phyloP scores from a whole-genome alignment of 768 basidiomycete genomes.

The Amanita pseudoporphyria region DNA sequence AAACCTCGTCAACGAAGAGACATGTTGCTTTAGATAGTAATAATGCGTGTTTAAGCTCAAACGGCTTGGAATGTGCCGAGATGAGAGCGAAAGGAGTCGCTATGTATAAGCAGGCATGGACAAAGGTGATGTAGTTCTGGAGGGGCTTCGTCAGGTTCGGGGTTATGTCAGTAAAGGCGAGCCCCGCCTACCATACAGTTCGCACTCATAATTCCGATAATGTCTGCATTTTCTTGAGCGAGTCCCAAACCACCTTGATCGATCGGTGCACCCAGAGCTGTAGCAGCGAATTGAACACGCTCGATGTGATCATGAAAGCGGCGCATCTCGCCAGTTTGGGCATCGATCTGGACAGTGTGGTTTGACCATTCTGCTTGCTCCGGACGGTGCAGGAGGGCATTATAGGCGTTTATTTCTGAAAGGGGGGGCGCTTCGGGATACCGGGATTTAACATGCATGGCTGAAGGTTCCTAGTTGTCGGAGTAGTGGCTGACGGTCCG shows the following conservation, averaged over 20 bases:
- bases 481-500: background rate
- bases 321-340: constrained; percentile 34
- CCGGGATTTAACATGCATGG: constrained; percentile 49
- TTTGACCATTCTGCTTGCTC: constrained; percentile 50
- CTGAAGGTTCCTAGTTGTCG: no score
- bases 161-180: background rate
- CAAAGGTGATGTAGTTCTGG: constrained; percentile 26
- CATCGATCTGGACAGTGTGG: constrained; percentile 47
- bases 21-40: constrained; percentile 23
- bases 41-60: constrained; percentile 27
- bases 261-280: constrained; percentile 39
- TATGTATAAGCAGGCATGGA: constrained; percentile 22
- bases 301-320: constrained; percentile 40
- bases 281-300: constrained; percentile 43
- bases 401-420: constrained; percentile 44
- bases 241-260: constrained; percentile 50
- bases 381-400: constrained; percentile 43
- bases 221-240: constrained; percentile 33
- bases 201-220: constrained; percentile 61
- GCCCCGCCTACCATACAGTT: constrained; percentile 49
- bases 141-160: background rate
- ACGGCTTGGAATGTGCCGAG: constrained; percentile 27
- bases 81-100: constrained; percentile 25
- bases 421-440: constrained; percentile 42
- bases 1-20: constrained; percentile 25